Evolutionary conservation across 1,284 basidiomycete genomes (phyloP).

Genomic region (Tilletia horrida): DNA sequence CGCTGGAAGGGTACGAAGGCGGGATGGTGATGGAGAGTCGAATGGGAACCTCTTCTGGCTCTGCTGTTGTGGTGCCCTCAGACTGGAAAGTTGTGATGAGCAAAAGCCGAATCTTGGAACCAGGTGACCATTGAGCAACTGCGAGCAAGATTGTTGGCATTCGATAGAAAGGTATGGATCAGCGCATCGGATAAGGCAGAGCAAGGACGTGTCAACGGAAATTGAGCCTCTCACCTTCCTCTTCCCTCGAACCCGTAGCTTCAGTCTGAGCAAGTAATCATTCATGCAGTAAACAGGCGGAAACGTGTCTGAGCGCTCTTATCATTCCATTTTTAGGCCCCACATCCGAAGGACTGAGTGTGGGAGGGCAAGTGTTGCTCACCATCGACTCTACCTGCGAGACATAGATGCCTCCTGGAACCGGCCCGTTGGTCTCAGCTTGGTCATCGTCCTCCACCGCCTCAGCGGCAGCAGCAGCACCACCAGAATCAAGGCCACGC

Average conservation of each 20-base stretch:
- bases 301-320: no score
- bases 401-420: neutral
- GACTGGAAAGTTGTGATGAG: conserved; percentile 31
- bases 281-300: no score
- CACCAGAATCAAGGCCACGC: no score
- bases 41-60: conserved; percentile 23
- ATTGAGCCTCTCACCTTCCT: no score
- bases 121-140: conserved; percentile 26
- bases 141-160: no score
- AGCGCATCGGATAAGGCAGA: no score
- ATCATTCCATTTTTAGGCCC: no score
- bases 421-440: conserved; percentile 13
- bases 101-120: conserved; percentile 29
- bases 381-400: neutral
- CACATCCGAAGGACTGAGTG: neutral
- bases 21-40: conserved; percentile 45
- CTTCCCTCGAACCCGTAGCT: no score
- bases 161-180: no score
- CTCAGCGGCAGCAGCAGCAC: conserved; percentile 21
- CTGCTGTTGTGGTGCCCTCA: neutral
- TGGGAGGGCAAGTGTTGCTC: neutral
- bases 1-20: conserved; percentile 34
- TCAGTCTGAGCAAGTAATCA: no score
- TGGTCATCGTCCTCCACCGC: conserved; percentile 36
- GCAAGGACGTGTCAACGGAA: no score